Evolutionary conservation across 768 basidiomycete genomes (phyloP).

Genomic region (Tubosaeta brunneosetosa): DNA sequence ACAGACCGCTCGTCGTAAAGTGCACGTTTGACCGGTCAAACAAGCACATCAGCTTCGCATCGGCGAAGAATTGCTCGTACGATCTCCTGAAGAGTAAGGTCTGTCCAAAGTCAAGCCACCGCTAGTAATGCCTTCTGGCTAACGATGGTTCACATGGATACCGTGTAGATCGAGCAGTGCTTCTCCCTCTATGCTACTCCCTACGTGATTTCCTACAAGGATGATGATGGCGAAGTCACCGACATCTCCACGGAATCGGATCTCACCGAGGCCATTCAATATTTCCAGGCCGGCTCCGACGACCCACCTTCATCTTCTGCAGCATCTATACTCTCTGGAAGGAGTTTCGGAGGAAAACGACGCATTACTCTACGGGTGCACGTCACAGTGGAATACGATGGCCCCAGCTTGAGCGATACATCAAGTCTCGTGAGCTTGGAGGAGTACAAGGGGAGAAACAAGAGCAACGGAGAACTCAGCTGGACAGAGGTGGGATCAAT

Average conservation of each 20-base stretch:
- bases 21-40: conserved; percentile 72
- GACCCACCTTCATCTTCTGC: conserved; percentile 68
- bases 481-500: conserved; percentile 44
- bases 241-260: conserved; percentile 67
- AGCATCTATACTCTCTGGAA: conserved; percentile 64
- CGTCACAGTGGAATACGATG: conserved; percentile 85
- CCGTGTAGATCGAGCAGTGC: conserved; percentile 71
- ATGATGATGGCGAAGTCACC: conserved; percentile 80
- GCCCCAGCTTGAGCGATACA: conserved; percentile 86
- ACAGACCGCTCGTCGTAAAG: conserved; percentile 77
- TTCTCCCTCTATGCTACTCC: conserved; percentile 68
- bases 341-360: conserved; percentile 60
- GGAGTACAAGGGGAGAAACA: conserved; percentile 58
- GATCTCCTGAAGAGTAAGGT: conserved; percentile 72
- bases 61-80: conserved; percentile 75
- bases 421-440: conserved; percentile 77
- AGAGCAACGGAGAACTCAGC: conserved; percentile 42
- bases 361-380: conserved; percentile 76
- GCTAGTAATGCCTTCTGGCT: background rate
- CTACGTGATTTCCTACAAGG: conserved; percentile 77
- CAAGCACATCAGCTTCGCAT: conserved; percentile 75
- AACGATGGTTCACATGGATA: background rate
- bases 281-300: conserved; percentile 74
- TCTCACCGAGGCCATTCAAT: conserved; percentile 81
- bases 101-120: conserved; percentile 18